Evolutionary conservation across 768 basidiomycete genomes (phyloP), one percentile per base, ranked within the genome.

Genomic region (Nidula microcarpa): DNA sequence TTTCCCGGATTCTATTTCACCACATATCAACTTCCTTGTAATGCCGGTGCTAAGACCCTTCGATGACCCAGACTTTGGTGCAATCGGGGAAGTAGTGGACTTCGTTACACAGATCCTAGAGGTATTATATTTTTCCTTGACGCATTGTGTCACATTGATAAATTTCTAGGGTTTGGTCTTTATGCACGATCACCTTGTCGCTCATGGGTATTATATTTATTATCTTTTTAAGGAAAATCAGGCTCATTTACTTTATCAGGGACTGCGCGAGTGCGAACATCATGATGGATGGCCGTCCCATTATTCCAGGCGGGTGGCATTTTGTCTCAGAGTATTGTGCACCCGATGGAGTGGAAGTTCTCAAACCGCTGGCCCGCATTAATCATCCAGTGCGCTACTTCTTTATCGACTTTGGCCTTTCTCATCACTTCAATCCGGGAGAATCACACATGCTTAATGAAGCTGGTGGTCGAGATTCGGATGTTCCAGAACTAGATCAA

Each of bases 1-100:
- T 0, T 11, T 71, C 0, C 6, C 41, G 13, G 43, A 67, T 39
- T 58, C 59, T 5, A 49, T 47, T 13, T 52, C 53, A 0, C 48
- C 52, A 1, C 37, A 63, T 9, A 53, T 57, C 0, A 33, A 35
- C 8, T 62, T 67, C 1, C 47, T 72, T 1, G 62, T 69, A 1
- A 75, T 74, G 68, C 76, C 75, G 0, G 51, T 72, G 1, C 63
- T 77, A 14, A 63, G 71, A 48, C 60, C 61, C 14, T 73, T 70
- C 49, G 65, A 72, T 47, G 66, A 72, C 50, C 70, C 69, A 2
- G 63, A 67, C 23, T 73, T 65, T 45, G 45, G 52, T 7, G 54
- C 58, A 14, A 60, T 63, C 4, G 58, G 55, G 11, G 70, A 69
- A 47, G 63, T 67, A 3, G 60, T 68, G 5, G 67, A 69, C 57